Evolutionary conservation across 2,329 filamentous ascomycete genomes (phyloP).

Genomic region (Fusarium sp.): DNA sequence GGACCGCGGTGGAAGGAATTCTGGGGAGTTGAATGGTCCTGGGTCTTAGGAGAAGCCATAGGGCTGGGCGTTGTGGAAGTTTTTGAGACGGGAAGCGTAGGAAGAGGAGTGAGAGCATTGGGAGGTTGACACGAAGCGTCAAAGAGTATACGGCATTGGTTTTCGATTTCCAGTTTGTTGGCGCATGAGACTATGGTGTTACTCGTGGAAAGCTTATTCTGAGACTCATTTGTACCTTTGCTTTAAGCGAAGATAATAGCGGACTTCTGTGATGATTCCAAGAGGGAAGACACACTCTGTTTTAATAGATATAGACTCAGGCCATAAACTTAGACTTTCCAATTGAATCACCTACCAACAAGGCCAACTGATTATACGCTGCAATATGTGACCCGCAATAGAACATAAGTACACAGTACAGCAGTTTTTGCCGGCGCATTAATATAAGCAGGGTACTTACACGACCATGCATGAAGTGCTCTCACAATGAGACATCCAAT

Average conservation of each 20-base stretch:
- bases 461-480: neutral
- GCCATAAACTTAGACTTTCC: neutral
- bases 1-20: constrained; percentile 71
- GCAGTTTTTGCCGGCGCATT: neutral
- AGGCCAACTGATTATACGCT: neutral
- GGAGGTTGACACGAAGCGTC: constrained; percentile 33
- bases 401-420: neutral
- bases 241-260: neutral
- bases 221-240: neutral
- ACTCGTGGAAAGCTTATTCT: neutral
- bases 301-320: neutral
- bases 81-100: constrained; percentile 81
- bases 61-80: constrained; percentile 77
- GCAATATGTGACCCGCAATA: neutral
- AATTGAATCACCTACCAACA: neutral
- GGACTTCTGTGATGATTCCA: neutral
- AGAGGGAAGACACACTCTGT: neutral
- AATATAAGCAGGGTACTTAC: neutral
- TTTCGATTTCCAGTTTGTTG: neutral
- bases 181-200: neutral
- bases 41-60: constrained; percentile 76
- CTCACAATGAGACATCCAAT: neutral
- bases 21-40: constrained; percentile 75
- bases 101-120: constrained; percentile 67
- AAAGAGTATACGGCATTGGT: neutral